Evolutionary conservation across 805 yeast species (phyloP), one percentile per base, ranked within the genome.

Genomic region (Barnettozyma botsteinii): DNA sequence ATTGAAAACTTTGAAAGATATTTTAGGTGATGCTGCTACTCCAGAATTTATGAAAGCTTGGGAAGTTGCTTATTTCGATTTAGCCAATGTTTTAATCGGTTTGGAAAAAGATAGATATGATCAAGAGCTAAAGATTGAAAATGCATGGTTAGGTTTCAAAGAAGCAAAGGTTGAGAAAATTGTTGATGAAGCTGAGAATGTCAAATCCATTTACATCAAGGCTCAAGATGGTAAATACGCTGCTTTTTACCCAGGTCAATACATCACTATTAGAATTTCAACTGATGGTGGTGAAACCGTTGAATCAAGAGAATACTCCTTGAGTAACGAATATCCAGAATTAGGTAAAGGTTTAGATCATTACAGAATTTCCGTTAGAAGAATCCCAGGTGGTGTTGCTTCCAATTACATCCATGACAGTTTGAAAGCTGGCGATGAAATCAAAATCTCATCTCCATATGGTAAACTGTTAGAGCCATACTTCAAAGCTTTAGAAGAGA

Each of bases 61-160:
- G 85, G 64, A 67, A 19, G 69, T 64, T 31, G 88, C 89, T 5
- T 81, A 82, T 56, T 72, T 70, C 27, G 74, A 71, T 42, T 65
- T 81, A 45, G 88, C 88, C 6, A 69, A 76, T 41, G 57, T 77
- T 9, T 65, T 81, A 47, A 81, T 82, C 47, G 57, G 65, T 29
- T 70, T 73, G 17, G 89, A 81, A 59, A 59, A 59, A 37, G 60
- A 59, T 5, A 54, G 67, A 48, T 81, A 81, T 53, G 46, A 56
- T 19, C 47, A 53, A 13, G 61, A 60, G 31, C 41, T 52, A 15
- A 53, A 46, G 36, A 37, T 47, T 11, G 50, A 57, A 24, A 51
- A 57, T n/a, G 70, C 69, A 6, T 81, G 88, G 89, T 46, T 57
- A n/a, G 82, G 75, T 2, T 78, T 75, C 65, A 69, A 73, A 43